These are phyloP conservation scores for Auriscalpium vulgare DNA, from an alignment of 768 basidiomycete genomes.

Conservation along the genomic window DNA sequence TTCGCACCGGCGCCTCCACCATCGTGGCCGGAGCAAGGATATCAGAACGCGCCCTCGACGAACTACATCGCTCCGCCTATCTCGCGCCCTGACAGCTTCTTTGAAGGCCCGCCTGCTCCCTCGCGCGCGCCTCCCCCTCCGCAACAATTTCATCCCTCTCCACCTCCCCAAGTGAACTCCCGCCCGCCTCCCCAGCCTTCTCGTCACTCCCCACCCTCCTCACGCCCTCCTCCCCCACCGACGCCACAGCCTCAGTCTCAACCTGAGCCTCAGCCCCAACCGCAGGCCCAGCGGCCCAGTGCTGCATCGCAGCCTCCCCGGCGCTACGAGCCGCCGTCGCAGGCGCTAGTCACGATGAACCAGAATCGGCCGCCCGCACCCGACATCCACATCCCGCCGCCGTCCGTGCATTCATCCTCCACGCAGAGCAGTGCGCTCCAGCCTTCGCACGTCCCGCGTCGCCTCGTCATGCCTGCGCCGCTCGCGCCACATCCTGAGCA, in stretches of 20 bases:
- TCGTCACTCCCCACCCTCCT: neutral
- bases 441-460: slow-evolving; percentile 45
- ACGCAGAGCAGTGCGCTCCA: slow-evolving; percentile 5
- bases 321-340: slow-evolving; percentile 11
- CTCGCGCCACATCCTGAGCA: slow-evolving; percentile 23
- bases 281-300: neutral
- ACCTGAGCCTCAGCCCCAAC: neutral
- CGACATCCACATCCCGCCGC: neutral
- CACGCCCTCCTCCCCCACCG: neutral
- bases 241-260: neutral
- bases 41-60: neutral
- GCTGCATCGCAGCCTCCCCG: neutral
- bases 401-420: slow-evolving; percentile 7
- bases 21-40: neutral
- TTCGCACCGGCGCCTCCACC: neutral
- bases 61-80: neutral
- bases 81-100: neutral
- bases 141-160: neutral
- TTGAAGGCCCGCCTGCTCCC: neutral
- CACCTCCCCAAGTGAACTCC: neutral
- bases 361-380: slow-evolving; percentile 1
- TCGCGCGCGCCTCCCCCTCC: neutral
- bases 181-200: neutral
- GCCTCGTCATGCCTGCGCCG: slow-evolving; percentile 68
- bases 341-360: slow-evolving; percentile 4